Conservation (phyloP, 495 filamentous ascomycete genomes). For the Neurospora sp. region DNA sequence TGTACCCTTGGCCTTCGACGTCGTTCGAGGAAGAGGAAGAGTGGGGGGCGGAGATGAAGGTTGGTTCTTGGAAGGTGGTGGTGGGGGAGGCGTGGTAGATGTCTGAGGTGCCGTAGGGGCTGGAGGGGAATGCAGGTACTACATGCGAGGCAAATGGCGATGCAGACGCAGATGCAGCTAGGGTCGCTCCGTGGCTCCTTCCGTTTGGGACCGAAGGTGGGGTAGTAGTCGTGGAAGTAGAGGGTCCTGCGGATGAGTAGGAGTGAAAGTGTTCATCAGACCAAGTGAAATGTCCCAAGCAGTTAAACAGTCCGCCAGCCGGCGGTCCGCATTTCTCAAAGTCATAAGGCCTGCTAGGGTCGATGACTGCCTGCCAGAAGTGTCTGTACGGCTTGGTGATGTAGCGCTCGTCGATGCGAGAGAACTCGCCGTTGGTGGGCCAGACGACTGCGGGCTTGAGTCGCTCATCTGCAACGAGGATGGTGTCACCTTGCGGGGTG, state of each 20-base stretch:
- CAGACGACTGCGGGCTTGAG: slow-evolving; percentile 27
- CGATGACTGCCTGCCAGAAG: slow-evolving; percentile 43
- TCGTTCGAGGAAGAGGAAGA: slow-evolving; percentile 13
- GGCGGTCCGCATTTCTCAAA: slow-evolving; percentile 40
- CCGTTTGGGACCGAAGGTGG: background rate
- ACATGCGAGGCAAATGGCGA: too few relatives aligned
- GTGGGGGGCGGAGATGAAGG: slow-evolving; percentile 38
- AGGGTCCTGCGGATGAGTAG: background rate
- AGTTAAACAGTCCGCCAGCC: slow-evolving; percentile 39
- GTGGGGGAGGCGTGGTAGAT: slow-evolving; percentile 40
- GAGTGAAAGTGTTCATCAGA: slow-evolving; percentile 17
- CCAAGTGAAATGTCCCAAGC: slow-evolving; percentile 36
- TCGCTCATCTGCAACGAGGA: slow-evolving; percentile 23
- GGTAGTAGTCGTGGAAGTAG: background rate
- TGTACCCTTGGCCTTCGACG: slow-evolving; percentile 45
- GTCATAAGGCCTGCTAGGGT: slow-evolving; percentile 35
- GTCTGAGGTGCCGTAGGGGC: slow-evolving; percentile 20
- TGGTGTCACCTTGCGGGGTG: slow-evolving; percentile 3
- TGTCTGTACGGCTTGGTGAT: slow-evolving; percentile 42
- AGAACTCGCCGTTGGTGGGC: slow-evolving; percentile 46
- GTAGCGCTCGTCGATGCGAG: slow-evolving; percentile 48
- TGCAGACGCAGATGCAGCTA: too few relatives aligned
- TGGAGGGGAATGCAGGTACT: background rate
- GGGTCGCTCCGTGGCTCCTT: slow-evolving; percentile 1
- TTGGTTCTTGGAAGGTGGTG: slow-evolving; percentile 47